These are phyloP conservation scores for Rosa multiflora DNA, from an alignment of 306 rosid species.

Conservation along the genomic window DNA sequence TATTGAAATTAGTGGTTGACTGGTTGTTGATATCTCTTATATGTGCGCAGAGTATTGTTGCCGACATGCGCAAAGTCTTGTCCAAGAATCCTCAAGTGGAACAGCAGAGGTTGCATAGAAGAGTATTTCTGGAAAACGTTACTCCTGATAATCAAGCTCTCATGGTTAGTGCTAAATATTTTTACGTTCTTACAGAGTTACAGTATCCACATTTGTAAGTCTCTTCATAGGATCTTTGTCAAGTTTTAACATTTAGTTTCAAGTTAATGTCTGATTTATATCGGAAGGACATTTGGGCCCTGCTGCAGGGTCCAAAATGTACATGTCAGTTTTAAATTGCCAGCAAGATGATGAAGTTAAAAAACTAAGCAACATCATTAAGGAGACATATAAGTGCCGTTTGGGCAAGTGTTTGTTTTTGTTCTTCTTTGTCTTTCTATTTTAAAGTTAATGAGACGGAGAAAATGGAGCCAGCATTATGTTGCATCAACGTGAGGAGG, in stretches of 20 bases:
- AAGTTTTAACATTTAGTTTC: neutral
- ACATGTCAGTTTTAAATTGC: neutral
- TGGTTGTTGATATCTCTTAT: conserved; percentile 16
- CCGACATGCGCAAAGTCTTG: conserved; percentile 95
- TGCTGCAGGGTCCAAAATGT: neutral
- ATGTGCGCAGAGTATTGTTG: conserved; percentile 71
- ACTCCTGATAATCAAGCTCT: conserved; percentile 86
- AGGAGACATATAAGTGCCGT: neutral
- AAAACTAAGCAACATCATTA: neutral
- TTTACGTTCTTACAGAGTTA: conserved; percentile 1
- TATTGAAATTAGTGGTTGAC: neutral
- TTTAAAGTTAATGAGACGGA: neutral
- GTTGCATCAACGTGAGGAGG: neutral
- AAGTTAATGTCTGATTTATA: neutral
- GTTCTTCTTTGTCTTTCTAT: neutral
- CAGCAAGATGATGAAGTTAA: neutral
- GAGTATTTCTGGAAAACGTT: conserved; percentile 89
- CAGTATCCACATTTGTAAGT: neutral
- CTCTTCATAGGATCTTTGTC: neutral
- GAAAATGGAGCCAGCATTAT: too few relatives aligned
- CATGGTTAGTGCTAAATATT: conserved; percentile 61
- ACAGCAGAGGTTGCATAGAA: conserved; percentile 92
- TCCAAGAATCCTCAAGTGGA: conserved; percentile 96
- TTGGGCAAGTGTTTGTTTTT: neutral
- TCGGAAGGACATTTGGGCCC: neutral